Evolutionary conservation across 1,139 yeast genomes (phyloP).

Genomic region (Pichia sp.): DNA sequence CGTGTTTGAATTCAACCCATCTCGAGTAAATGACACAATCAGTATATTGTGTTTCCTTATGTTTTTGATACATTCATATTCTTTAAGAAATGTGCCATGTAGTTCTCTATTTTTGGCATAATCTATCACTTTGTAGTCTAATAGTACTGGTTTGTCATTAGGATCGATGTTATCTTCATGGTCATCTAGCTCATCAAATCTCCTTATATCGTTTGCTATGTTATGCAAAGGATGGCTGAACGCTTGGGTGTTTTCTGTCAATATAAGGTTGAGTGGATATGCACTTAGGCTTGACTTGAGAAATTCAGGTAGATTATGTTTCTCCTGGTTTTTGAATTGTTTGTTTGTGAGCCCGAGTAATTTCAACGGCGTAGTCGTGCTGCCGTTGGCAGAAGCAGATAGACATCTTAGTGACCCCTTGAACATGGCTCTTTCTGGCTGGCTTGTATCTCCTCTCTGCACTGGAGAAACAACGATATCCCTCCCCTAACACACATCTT

Average conservation of each 20-base stretch:
- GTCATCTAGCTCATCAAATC: neutral
- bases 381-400: neutral
- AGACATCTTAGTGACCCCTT: neutral
- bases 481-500: no score
- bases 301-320: neutral
- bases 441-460: no score
- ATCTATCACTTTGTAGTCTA: constrained; percentile 19
- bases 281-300: neutral
- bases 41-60: constrained; percentile 1
- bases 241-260: constrained; percentile 3
- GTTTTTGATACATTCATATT: neutral
- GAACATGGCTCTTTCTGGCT: no score
- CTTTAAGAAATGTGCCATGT: constrained; percentile 1
- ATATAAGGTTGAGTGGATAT: constrained; percentile 15
- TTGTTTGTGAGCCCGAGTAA: neutral
- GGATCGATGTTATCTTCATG: constrained; percentile 10
- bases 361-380: neutral
- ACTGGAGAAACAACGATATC: no score
- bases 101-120: neutral
- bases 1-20: constrained; percentile 7
- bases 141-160: constrained; percentile 15
- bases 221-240: constrained; percentile 6
- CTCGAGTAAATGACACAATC: constrained; percentile 14
- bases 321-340: neutral
- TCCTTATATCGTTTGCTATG: constrained; percentile 10